Base-by-base conservation (phyloP, 1,284 basidiomycete species). In the Athelia psychrophila region DNA sequence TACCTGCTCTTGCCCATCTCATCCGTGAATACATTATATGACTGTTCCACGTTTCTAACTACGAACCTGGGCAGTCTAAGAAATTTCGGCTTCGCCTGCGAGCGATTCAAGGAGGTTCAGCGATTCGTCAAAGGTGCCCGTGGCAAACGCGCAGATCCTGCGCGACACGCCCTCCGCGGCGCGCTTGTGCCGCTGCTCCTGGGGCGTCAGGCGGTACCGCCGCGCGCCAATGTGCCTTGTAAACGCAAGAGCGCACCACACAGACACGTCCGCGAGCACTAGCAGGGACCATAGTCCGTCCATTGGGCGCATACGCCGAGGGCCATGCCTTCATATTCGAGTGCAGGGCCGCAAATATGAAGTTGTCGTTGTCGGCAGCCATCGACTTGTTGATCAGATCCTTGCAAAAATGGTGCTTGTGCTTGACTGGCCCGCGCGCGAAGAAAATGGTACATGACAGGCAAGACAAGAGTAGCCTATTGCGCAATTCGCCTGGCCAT, bases 291-390 rank as follows among this genome's bases (percentile, higher is more conserved):
- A 46, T 23, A 16, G 44, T 20, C n/a, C 23, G 44, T 23, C 44
- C 44, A 10, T 46, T 22, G 5, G 19, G 22, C 20, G 44, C 44
- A 20, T 24, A 46, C 9, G 44, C 44, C n/a, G 9, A 20, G 6
- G 44, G 23, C 44, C 44, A 46, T n/a, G 44, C 16, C 10, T 27
- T 23, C 8, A 22, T 8, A 23, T 19, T n/a, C 10, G 44, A 46
- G 44, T 46, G 24, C 44, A 46, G n/a, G 16, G 44, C 16, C 24
- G 44, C 44, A n/a, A 46, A 27, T 4, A 46, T 46, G 16, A 46
- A 27, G 25, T 46, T 46, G 22, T 8, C 9, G n/a, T 46, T 46
- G 24, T 46, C 44, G n/a, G n/a, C n/a, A n/a, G n/a, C n/a, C n/a
- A n/a, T n/a, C n/a, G n/a, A n/a, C n/a, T n/a, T n/a, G n/a, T n/a